Percentiles rank a stretch among this genome's conserved stretches.
phyloP scores from a whole-genome alignment of 331 rosid genomes.

The Malus hybrid region DNA sequence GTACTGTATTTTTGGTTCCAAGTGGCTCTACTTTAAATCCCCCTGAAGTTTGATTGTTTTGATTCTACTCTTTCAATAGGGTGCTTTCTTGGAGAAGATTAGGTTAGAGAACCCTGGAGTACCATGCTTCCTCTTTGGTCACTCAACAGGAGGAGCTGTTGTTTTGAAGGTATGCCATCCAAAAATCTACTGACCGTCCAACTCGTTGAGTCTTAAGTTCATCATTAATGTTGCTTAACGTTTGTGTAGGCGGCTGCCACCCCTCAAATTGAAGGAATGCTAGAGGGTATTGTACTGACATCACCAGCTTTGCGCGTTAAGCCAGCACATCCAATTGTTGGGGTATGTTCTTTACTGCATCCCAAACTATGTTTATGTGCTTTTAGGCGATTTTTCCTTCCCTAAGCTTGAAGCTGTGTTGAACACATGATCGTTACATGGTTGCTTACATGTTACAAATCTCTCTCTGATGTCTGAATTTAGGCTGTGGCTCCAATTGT shows the following conservation, averaged over 20 bases:
- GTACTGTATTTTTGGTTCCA: not conserved
- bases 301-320: constrained; percentile 94
- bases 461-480: constrained; percentile 1
- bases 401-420: not conserved
- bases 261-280: constrained; percentile 53
- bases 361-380: not conserved
- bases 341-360: constrained; percentile 40
- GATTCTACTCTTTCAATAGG: constrained; percentile 32
- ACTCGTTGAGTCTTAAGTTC: not conserved
- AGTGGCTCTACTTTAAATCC: not conserved
- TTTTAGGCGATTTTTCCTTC: not conserved
- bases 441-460: not conserved
- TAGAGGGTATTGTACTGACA: constrained; percentile 82
- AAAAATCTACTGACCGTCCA: not conserved
- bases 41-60: constrained; percentile 1
- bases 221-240: not conserved
- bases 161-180: constrained; percentile 65
- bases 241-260: constrained; percentile 57
- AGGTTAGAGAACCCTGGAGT: constrained; percentile 78
- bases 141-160: constrained; percentile 96
- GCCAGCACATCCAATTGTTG: constrained; percentile 92
- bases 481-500: constrained; percentile 94
- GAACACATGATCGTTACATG: not conserved
- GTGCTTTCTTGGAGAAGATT: constrained; percentile 78
- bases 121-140: constrained; percentile 97